phyloP scores from a whole-genome alignment of 139 green algal genomes.

The Chlamydomonas incerta region DNA sequence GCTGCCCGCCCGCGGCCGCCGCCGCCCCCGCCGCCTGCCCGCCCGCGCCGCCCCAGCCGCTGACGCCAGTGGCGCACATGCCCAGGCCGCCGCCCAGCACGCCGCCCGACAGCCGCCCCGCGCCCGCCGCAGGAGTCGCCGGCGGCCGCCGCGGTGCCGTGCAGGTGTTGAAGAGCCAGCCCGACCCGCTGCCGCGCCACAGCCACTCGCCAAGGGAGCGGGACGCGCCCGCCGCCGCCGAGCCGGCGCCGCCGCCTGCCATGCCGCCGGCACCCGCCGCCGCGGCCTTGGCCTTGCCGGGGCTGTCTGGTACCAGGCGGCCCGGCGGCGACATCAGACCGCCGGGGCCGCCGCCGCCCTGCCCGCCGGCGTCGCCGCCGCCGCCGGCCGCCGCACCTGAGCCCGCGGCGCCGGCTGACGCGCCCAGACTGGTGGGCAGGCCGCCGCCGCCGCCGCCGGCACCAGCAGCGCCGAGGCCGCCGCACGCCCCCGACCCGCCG shows the following conservation, averaged over 20 bases:
- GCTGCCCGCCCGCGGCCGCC: neutral
- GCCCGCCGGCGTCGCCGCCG: neutral
- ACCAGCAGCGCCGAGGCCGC: too few species aligned
- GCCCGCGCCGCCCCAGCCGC: neutral
- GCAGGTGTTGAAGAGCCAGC: constrained; percentile 27
- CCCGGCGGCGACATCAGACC: neutral
- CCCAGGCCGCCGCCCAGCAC: neutral
- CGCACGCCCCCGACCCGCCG: too few species aligned
- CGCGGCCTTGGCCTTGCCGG: constrained; percentile 6
- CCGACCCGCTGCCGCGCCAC: constrained; percentile 14
- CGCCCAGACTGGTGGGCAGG: too few species aligned
- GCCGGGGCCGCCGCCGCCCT: neutral
- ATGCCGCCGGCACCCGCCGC: neutral
- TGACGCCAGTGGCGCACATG: neutral
- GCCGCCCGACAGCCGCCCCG: neutral
- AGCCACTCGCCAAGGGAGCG: constrained; percentile 12
- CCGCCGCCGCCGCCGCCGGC: too few species aligned
- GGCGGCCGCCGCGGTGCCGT: neutral
- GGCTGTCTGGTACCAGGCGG: neutral
- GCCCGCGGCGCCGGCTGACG: neutral
- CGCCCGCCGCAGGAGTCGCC: neutral
- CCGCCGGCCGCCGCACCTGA: neutral
- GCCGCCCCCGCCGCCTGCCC: too few species aligned
- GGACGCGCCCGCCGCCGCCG: neutral
- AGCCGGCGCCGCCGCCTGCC: neutral